Base-by-base conservation (phyloP, 2,329 filamentous ascomycete species). In the Colletotrichum sp. region DNA sequence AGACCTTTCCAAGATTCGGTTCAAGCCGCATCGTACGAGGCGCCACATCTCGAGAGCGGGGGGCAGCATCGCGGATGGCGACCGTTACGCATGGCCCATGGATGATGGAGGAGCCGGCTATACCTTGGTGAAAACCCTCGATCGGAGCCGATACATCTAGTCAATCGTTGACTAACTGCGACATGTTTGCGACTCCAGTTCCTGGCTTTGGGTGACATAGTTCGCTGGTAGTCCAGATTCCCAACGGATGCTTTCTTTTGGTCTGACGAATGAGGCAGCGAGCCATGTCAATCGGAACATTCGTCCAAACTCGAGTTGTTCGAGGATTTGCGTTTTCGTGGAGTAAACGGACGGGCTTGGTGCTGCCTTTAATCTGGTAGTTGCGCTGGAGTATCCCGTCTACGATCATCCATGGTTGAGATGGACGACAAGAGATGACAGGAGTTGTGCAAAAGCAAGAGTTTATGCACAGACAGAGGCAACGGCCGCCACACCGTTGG, bases 21-120 rank as follows among this genome's bases (percentile, higher is more conserved):
- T 48, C 27, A 32, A 59, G 48, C 55, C 34, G 57, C 28, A 48
- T 75, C 73, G 73, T 75, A 75, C 73, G 70, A 75, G 73, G 57
- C 30, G 48, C 70, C 39, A 63, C 34, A 55, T 22, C 68, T 27
- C 44, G 30, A 60, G 68, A 39, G 48, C 30, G 27, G 22, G 52
- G 65, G n/a, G 8, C n/a, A 25, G 30, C 32, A 39, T 64, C 44
- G n/a, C 44, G 27, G 64, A 67, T 67, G 64, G 36, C 27, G 28
- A 32, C 44, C n/a, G 44, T 52, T 52, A 52, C 44, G 44, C 44
- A 52, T 52, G 44, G 44, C 12, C n/a, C 44, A 52, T 52, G 44
- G 36, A 39, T 39, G 39, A 44, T 44, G 39, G 44, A 1, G 0
- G 16, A 12, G 27, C 13, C 19, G 28, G 22, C 27, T 39, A n/a